These are phyloP conservation scores for Trametes polyzona DNA, from an alignment of 1,284 basidiomycete genomes.

Conservation along the genomic window DNA sequence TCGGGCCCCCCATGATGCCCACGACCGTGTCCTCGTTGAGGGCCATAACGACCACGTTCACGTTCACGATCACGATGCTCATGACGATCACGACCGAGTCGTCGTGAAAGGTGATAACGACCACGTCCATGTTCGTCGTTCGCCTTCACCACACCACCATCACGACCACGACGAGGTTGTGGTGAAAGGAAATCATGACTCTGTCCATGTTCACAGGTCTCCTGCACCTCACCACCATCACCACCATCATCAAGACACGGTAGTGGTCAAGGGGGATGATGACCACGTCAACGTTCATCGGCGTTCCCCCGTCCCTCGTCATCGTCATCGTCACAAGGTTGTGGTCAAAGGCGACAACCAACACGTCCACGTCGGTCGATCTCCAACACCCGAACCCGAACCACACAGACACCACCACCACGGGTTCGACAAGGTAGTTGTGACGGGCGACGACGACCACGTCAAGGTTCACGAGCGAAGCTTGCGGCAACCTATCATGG, in stretches of 20 bases:
- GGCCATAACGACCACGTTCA: conserved; percentile 14
- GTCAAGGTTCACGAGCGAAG: conserved; percentile 16
- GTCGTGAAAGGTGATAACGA: conserved; percentile 18
- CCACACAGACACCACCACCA: conserved; percentile 4
- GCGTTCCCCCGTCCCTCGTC: conserved; percentile 19
- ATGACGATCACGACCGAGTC: conserved; percentile 8
- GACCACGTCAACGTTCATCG: conserved; percentile 7
- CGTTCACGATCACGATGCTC: conserved; percentile 16
- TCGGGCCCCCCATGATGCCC: conserved; percentile 11
- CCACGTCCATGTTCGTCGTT: conserved; percentile 25
- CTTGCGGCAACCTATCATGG: conserved; percentile 1
- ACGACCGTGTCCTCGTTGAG: conserved; percentile 22
- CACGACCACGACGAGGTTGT: not conserved
- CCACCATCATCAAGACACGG: conserved; percentile 16
- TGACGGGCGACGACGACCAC: conserved; percentile 12
- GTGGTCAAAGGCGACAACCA: conserved; percentile 11
- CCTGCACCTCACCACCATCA: conserved; percentile 1
- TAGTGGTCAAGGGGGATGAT: conserved; percentile 15
- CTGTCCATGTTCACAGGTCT: conserved; percentile 1
- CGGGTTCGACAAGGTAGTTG: conserved; percentile 8
- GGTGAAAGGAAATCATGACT: conserved; percentile 14
- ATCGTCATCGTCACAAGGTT: conserved; percentile 15
- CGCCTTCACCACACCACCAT: conserved; percentile 15
- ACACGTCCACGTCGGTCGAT: conserved; percentile 16
- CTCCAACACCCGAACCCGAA: not conserved